phyloP scores from a whole-genome alignment of 805 yeast genomes.

The Suhomyces canberraensis region DNA sequence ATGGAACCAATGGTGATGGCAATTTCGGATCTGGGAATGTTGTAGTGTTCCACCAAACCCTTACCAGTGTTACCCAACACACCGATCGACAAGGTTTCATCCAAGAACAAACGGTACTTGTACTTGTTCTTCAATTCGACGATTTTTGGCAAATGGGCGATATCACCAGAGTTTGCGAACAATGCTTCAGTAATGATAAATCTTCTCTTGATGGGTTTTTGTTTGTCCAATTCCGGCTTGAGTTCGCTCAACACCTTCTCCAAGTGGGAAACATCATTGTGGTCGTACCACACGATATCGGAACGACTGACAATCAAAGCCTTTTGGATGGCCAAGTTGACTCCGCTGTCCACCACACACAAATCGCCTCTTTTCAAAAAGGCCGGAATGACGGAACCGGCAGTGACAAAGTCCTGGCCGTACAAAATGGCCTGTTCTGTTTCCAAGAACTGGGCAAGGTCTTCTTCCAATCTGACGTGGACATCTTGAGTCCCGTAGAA shows the following conservation, averaged over 20 bases:
- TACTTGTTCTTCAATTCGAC: conserved; percentile 73
- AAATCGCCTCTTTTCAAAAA: conserved; percentile 94
- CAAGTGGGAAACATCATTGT: conserved; percentile 82
- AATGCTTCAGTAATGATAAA: conserved; percentile 90
- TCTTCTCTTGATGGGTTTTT: conserved; percentile 79
- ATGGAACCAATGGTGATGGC: conserved; percentile 86
- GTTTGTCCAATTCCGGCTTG: conserved; percentile 56
- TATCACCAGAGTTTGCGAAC: conserved; percentile 77
- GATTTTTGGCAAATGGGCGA: conserved; percentile 64
- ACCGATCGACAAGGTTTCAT: conserved; percentile 86
- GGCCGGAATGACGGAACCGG: conserved; percentile 86
- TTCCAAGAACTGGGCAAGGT: conserved; percentile 70
- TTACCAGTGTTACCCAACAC: conserved; percentile 81
- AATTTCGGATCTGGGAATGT: conserved; percentile 64
- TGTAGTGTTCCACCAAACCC: conserved; percentile 76
- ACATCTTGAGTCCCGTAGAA: conserved; percentile 95
- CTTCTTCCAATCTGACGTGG: conserved; percentile 75
- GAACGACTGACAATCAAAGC: conserved; percentile 86
- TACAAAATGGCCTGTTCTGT: conserved; percentile 78
- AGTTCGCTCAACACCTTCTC: conserved; percentile 64
- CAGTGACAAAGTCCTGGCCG: conserved; percentile 88
- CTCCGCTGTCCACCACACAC: conserved; percentile 80
- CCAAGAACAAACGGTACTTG: conserved; percentile 83
- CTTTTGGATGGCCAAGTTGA: conserved; percentile 75
- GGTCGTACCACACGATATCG: conserved; percentile 77